Base-by-base conservation (phyloP, 2,329 filamentous ascomycete species). In the Exophiala calicioides region DNA sequence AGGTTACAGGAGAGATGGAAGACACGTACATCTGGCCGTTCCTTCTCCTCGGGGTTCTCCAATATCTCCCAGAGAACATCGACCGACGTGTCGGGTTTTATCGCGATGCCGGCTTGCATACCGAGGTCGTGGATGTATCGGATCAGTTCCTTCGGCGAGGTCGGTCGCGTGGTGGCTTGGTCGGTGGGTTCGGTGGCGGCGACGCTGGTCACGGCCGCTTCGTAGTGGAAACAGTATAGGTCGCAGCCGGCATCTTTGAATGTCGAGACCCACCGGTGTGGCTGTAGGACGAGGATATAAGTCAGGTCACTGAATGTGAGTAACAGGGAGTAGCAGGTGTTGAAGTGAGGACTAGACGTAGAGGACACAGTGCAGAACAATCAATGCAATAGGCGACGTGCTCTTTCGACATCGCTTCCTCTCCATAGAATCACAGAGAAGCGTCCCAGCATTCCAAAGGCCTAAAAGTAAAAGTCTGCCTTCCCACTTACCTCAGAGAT, bases 191-290 rank as follows among this genome's bases (percentile, higher is more conserved):
- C 82, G 64, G 90, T 88, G 61, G 90, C 90, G 26, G 87, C 89
- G 32, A 86, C 88, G 39, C 88, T 95, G 58, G 74, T 71, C 37
- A 93, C 80, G 55, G 93, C 93, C 19, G 93, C 93, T 73, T 98
- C 93, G 71, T 97, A 97, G 77, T 98, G 93, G 77, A 98, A 98
- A 77, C 93, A 97, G 77, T 98, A 98, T n/a, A 98, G 79, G 69
- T 98, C 90, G 71, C 90, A 96, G 43, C 93, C 93, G 50, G 90
- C 93, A 42, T 86, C 84, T 68, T 93, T 83, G 76, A 98, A 97
- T 53, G 95, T 88, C 65, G 87, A 88, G 61, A 96, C 90, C 93
- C 93, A 98, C 78, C 90, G 90, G 77, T 97, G 94, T 58, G 93
- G 93, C 90, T 93, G 58, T 57, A 27, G n/a, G 13, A 34, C 6